Conservation (phyloP, 371 early-diverging fungal species). For the Polyrhizophydium stewartii region DNA sequence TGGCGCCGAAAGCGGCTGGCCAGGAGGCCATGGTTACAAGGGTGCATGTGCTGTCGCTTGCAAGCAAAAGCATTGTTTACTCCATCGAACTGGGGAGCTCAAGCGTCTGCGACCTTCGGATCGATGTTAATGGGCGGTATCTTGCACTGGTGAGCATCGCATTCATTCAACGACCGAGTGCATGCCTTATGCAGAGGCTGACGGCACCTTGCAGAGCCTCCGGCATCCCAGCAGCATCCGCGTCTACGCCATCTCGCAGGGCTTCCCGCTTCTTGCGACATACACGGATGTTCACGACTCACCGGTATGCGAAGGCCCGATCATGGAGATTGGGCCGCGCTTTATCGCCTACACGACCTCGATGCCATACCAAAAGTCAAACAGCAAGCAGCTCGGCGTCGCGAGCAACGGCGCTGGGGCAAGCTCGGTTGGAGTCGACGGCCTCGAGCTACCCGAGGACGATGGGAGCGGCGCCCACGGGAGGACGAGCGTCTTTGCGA, state of each 20-base stretch:
- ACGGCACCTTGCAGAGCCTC: background rate
- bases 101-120: background rate
- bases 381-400: too few species aligned
- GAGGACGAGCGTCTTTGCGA: too few species aligned
- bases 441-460: too few species aligned
- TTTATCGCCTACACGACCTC: constrained; percentile 28
- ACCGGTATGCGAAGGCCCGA: constrained; percentile 6
- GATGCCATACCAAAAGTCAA: constrained; percentile 8
- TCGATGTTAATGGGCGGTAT: background rate
- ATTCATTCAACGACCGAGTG: background rate
- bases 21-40: background rate
- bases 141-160: background rate
- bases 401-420: too few species aligned
- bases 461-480: too few species aligned
- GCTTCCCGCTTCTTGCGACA: constrained; percentile 8
- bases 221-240: background rate
- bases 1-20: too few species aligned
- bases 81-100: background rate
- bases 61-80: background rate
- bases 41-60: background rate
- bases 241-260: background rate
- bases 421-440: too few species aligned
- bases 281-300: constrained; percentile 3
- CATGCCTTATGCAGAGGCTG: background rate
- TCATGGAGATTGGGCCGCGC: constrained; percentile 24